Evolutionary conservation across 345 rosid genomes (phyloP).

Genomic region (Heritiera fomes): DNA sequence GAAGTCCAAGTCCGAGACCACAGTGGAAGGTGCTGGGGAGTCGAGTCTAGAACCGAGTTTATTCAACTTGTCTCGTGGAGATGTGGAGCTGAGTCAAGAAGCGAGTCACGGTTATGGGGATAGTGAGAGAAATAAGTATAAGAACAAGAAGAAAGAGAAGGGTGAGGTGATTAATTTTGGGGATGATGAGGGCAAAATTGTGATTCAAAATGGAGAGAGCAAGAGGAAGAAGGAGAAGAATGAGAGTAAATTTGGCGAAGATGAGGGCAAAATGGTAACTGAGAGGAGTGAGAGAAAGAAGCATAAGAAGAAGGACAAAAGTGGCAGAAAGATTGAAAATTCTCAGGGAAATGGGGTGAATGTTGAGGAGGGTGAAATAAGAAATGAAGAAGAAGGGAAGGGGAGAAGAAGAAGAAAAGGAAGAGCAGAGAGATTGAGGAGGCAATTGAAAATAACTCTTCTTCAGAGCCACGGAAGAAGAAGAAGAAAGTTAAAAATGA

Average conservation of each 20-base stretch:
- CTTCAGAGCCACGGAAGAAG: conserved; percentile 12
- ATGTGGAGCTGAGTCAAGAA: conserved; percentile 11
- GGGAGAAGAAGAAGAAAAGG: conserved; percentile 3
- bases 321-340: conserved; percentile 9
- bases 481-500: conserved; percentile 14
- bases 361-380: conserved; percentile 3
- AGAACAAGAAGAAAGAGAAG: conserved; percentile 4
- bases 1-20: conserved; percentile 9
- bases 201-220: conserved; percentile 7
- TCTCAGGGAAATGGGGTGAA: conserved; percentile 12
- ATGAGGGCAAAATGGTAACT: neutral
- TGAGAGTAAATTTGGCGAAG: neutral
- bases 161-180: neutral
- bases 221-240: conserved; percentile 6
- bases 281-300: neutral
- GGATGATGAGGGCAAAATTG: neutral
- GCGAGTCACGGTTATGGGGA: neutral
- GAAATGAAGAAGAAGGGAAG: neutral
- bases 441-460: conserved; percentile 14
- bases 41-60: conserved; percentile 21
- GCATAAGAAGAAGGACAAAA: conserved; percentile 1
- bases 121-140: conserved; percentile 7
- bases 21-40: conserved; percentile 1
- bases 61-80: conserved; percentile 3
- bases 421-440: conserved; percentile 11